Conservation (phyloP, 2,329 filamentous ascomycete genomes). For the Phoma herbarum region DNA sequence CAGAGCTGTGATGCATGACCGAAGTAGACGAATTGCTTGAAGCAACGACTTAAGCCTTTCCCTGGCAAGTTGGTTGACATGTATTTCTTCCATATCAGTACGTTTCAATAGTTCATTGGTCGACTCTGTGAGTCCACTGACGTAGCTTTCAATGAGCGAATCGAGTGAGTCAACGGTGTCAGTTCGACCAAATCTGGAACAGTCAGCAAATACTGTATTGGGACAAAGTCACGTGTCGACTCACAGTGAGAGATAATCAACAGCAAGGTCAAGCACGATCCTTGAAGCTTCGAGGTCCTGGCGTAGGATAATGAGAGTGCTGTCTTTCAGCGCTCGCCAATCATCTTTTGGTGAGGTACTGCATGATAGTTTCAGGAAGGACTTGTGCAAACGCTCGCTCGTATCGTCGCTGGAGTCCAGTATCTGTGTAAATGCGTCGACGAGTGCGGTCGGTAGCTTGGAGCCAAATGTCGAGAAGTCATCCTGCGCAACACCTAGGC, state of each 20-base stretch:
- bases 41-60: slow-evolving; percentile 36
- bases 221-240: slow-evolving; percentile 10
- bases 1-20: slow-evolving; percentile 36
- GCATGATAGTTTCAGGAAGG: slow-evolving; percentile 40
- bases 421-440: slow-evolving; percentile 41
- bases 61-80: slow-evolving; percentile 36
- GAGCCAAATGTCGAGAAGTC: slow-evolving; percentile 37
- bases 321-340: slow-evolving; percentile 34
- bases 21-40: slow-evolving; percentile 35
- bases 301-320: slow-evolving; percentile 28
- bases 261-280: slow-evolving; percentile 39
- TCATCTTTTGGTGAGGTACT: slow-evolving; percentile 32
- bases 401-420: slow-evolving; percentile 41
- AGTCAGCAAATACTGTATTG: slow-evolving; percentile 1
- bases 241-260: slow-evolving; percentile 44
- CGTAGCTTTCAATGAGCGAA: slow-evolving; percentile 29
- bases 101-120: slow-evolving; percentile 36
- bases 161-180: slow-evolving; percentile 34
- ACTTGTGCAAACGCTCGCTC: slow-evolving; percentile 41
- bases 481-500: slow-evolving; percentile 44
- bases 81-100: slow-evolving; percentile 38
- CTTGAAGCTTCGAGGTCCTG: slow-evolving; percentile 40
- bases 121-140: slow-evolving; percentile 28
- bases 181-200: slow-evolving; percentile 30
- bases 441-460: slow-evolving; percentile 32